Base-by-base conservation (phyloP, 2,329 filamentous ascomycete species). In the Cladosporium sp. region DNA sequence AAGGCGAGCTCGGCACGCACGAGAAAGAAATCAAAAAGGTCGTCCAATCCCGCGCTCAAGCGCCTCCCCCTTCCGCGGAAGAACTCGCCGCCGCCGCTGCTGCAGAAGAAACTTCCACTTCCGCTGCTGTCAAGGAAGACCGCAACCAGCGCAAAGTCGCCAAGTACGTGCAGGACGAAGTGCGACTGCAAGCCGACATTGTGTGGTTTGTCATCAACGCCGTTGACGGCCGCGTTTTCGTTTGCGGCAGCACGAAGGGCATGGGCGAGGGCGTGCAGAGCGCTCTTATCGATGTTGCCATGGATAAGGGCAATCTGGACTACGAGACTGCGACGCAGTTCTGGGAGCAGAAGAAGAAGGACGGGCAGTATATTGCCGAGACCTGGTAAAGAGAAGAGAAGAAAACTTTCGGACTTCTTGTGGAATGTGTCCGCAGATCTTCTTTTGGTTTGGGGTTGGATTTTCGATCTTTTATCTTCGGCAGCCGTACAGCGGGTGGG, bases 121-220 rank as follows among this genome's bases (percentile, higher is more conserved):
- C 57, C 5, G 35, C 35, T 6, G 49, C 49, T 12, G 53, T 57
- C 48, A 57, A 49, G 39, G 47, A 57, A 39, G 45, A 57, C 10
- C 45, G 40, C 39, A 49, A 89, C 64, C 61, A 66, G 50, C 65
- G 70, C 54, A 74, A 89, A 45, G 88, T 91, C 65, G 90, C 90
- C 62, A 87, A 88, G 63, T 99, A 99, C 70, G 94, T 99, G 1
- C 94, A 99, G 71, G 94, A 99, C 68, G 94, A 97, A 74, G 93
- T 99, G 8, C 80, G 84, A 10, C 82, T 90, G 62, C 94, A 97
- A 72, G 90, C 92, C 1, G 94, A 97, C 70, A 82, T 97, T n/a
- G 93, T 97, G 15, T 99, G 94, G 94, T 96, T 91, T 73, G 91
- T 97, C 62, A 89, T 96, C 79, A 97, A 97, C 72, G 86, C 91